Evolutionary conservation across 2,329 filamentous ascomycete genomes (phyloP).

Genomic region (Helicocarpus griseus): DNA sequence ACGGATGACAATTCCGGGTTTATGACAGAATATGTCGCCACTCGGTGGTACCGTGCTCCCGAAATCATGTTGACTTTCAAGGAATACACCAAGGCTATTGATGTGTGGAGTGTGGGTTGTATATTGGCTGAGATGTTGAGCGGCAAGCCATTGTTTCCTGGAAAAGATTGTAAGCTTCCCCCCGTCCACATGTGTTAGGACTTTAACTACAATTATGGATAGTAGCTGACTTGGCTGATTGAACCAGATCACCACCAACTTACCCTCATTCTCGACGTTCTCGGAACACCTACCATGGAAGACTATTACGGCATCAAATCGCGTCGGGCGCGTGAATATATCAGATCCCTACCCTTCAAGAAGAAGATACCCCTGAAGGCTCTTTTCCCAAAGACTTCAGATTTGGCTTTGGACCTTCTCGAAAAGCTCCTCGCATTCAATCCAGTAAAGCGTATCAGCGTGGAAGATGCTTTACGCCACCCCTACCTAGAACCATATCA

Average conservation of each 20-base stretch:
- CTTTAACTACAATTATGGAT: background rate
- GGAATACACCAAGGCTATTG: conserved; percentile 98
- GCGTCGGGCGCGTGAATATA: conserved; percentile 91
- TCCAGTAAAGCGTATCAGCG: conserved; percentile 94
- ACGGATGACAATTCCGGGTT: conserved; percentile 99
- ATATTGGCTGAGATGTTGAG: conserved; percentile 98
- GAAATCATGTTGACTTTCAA: conserved; percentile 99
- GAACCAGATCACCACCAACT: conserved; percentile 84
- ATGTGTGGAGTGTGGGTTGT: conserved; percentile 97
- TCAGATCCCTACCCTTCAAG: conserved; percentile 95
- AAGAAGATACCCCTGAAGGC: conserved; percentile 98
- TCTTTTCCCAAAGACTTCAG: conserved; percentile 98
- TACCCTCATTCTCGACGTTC: conserved; percentile 90
- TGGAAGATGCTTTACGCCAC: conserved; percentile 94
- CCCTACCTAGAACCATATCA: conserved; percentile 98
- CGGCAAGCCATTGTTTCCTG: conserved; percentile 94
- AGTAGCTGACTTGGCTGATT: conserved; percentile 2
- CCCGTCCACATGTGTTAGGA: background rate
- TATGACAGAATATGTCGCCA: conserved; percentile 99
- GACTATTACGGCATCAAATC: conserved; percentile 99
- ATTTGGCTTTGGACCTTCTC: conserved; percentile 81
- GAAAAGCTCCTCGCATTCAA: conserved; percentile 97
- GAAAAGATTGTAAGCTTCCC: conserved; percentile 77
- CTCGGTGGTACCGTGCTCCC: conserved; percentile 95
- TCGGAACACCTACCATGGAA: conserved; percentile 98